Conservation (phyloP, 2,329 filamentous ascomycete species). For the Beauveria caledonica region DNA sequence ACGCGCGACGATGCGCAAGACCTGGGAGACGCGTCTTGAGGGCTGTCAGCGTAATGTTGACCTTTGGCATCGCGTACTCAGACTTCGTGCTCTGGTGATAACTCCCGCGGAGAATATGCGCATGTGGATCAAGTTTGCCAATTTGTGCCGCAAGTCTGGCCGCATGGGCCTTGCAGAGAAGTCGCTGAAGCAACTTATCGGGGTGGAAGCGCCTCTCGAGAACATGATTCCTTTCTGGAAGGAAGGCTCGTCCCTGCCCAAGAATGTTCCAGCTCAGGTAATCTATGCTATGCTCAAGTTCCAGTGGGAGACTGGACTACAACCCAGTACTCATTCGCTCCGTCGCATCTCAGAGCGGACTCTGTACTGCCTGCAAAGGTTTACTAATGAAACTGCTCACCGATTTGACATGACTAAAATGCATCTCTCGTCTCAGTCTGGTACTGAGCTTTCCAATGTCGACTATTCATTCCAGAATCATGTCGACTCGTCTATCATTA, state of each 20-base stretch:
- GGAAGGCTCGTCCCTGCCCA: conserved; percentile 26
- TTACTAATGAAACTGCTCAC: conserved; percentile 51
- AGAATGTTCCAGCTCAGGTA: conserved; percentile 62
- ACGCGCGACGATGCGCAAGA: conserved; percentile 81
- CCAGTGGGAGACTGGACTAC: conserved; percentile 80
- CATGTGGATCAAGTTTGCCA: conserved; percentile 99
- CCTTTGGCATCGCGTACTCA: conserved; percentile 97
- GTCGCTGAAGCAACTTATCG: conserved; percentile 84
- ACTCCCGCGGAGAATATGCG: conserved; percentile 88
- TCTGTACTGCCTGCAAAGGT: conserved; percentile 50
- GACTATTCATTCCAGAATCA: conserved; percentile 45
- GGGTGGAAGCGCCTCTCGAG: conserved; percentile 56
- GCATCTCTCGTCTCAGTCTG: conserved; percentile 39
- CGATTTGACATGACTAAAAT: conserved; percentile 45
- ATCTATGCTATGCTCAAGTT: conserved; percentile 97
- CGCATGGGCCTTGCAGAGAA: conserved; percentile 93
- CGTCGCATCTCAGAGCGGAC: conserved; percentile 44
- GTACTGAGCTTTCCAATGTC: conserved; percentile 35
- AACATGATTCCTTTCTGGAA: conserved; percentile 53
- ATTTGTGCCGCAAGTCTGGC: conserved; percentile 92
- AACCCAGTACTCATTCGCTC: conserved; percentile 33
- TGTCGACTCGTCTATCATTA: conserved; percentile 36
- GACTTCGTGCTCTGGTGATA: conserved; percentile 86
- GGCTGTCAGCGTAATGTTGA: conserved; percentile 96
- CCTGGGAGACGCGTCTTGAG: conserved; percentile 91